phyloP scores from a whole-genome alignment of 441 rosid genomes.

The Corymbia calophylla region DNA sequence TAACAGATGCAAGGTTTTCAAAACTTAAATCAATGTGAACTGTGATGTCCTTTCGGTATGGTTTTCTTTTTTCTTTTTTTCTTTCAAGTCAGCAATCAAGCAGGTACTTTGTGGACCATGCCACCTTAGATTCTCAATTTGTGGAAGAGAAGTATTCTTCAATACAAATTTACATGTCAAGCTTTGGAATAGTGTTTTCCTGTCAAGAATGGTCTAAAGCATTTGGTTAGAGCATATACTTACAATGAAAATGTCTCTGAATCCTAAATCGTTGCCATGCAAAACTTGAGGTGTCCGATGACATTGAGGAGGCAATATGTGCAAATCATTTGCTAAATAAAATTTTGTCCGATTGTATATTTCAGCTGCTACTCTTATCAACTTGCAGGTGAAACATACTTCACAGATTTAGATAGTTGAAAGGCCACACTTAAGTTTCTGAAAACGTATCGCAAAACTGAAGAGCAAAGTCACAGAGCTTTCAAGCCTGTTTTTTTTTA shows the following conservation, averaged over 20 bases:
- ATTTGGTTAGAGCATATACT: background rate
- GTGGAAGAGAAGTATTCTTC: background rate
- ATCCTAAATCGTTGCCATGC: background rate
- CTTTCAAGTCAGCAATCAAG: background rate
- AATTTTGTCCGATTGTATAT: background rate
- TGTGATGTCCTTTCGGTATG: background rate
- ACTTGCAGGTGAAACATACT: background rate
- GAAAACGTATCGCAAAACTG: background rate
- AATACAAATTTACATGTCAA: background rate
- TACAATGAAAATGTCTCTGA: background rate
- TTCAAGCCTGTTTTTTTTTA: background rate
- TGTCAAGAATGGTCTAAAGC: background rate
- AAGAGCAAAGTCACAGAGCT: background rate
- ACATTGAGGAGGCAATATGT: background rate
- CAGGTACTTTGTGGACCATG: background rate
- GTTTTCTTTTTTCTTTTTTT: background rate
- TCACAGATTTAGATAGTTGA: background rate
- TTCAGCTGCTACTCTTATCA: background rate
- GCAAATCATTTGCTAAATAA: background rate
- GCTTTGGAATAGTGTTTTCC: background rate
- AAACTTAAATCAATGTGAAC: background rate
- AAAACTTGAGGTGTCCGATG: background rate
- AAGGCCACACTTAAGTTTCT: background rate
- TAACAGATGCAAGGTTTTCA: background rate
- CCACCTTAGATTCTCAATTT: background rate